These are phyloP conservation scores for Neoboletus subvelutipes DNA, from an alignment of 768 basidiomycete species.

Conservation along the genomic window DNA sequence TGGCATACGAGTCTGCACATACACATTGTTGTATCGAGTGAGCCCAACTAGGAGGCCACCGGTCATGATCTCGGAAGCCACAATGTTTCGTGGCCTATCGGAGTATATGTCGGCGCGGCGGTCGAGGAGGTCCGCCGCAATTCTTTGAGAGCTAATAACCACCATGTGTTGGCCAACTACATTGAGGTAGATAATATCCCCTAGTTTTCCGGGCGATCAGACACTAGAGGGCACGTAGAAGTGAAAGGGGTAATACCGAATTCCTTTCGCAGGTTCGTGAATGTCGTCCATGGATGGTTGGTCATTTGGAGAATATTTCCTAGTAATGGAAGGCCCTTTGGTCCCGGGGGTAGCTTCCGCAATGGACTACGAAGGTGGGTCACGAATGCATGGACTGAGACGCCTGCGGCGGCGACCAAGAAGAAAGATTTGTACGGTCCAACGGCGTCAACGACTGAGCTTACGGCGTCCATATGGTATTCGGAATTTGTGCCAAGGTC, in stretches of 20 bases:
- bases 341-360: slow-evolving; percentile 10
- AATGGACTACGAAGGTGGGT: slow-evolving; percentile 1
- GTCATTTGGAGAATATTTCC: slow-evolving; percentile 1
- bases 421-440: neutral
- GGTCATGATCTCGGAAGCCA: slow-evolving; percentile 31
- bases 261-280: neutral
- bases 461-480: neutral
- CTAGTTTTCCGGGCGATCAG: neutral
- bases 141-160: slow-evolving; percentile 32
- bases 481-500: neutral
- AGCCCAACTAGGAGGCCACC: slow-evolving; percentile 31
- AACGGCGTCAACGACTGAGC: neutral
- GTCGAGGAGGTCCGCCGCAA: slow-evolving; percentile 40
- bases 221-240: too few species aligned
- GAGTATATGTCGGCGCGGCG: slow-evolving; percentile 35
- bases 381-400: neutral
- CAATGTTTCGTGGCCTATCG: slow-evolving; percentile 32
- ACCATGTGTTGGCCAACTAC: slow-evolving; percentile 23
- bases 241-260: neutral
- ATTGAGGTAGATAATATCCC: slow-evolving; percentile 6
- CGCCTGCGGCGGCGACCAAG: neutral
- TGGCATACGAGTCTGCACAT: neutral
- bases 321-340: slow-evolving; percentile 4
- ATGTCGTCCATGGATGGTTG: slow-evolving; percentile 2
- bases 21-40: slow-evolving; percentile 12